Evolutionary conservation across 1,284 basidiomycete species (phyloP).

Genomic region (Fistulinella cinereoalba): DNA sequence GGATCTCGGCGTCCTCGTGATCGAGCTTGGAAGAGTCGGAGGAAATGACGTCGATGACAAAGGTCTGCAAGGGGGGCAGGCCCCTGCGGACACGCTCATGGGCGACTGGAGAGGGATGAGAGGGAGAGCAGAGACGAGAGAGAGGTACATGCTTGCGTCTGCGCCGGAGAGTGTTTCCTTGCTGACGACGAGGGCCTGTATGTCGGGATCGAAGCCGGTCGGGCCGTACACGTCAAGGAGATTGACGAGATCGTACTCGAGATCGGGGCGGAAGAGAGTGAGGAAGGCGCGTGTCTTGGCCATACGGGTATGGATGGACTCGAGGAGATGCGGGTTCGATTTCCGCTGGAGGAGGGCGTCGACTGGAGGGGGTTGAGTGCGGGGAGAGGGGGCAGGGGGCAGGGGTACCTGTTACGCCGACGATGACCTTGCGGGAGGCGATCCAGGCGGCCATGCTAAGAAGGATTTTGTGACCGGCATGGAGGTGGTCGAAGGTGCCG

Average conservation of each 20-base stretch:
- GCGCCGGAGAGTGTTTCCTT: conserved; percentile 81
- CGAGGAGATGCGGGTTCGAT: conserved; percentile 65
- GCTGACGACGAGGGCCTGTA: conserved; percentile 86
- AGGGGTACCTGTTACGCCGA: conserved; percentile 78
- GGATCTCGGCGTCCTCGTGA: conserved; percentile 58
- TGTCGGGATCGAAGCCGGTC: conserved; percentile 78
- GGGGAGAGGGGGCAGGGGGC: conserved; percentile 10
- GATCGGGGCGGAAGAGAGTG: conserved; percentile 58
- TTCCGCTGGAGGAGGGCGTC: conserved; percentile 78
- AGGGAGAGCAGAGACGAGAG: background rate
- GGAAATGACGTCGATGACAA: conserved; percentile 87
- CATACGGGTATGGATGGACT: conserved; percentile 60
- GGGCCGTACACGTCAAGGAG: conserved; percentile 87
- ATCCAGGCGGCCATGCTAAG: conserved; percentile 90
- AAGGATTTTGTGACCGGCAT: conserved; percentile 96
- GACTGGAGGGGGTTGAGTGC: conserved; percentile 41
- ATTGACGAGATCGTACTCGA: conserved; percentile 65
- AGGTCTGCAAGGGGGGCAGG: conserved; percentile 63
- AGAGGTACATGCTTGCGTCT: conserved; percentile 52
- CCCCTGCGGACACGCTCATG: conserved; percentile 51
- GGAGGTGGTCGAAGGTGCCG: conserved; percentile 94
- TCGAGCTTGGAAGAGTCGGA: conserved; percentile 54
- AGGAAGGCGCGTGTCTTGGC: conserved; percentile 62
- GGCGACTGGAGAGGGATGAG: conserved; percentile 49
- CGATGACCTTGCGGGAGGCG: conserved; percentile 74